Base-by-base conservation (phyloP, 192 early-diverging fungal species). In the Umbelopsis ramanniana region DNA sequence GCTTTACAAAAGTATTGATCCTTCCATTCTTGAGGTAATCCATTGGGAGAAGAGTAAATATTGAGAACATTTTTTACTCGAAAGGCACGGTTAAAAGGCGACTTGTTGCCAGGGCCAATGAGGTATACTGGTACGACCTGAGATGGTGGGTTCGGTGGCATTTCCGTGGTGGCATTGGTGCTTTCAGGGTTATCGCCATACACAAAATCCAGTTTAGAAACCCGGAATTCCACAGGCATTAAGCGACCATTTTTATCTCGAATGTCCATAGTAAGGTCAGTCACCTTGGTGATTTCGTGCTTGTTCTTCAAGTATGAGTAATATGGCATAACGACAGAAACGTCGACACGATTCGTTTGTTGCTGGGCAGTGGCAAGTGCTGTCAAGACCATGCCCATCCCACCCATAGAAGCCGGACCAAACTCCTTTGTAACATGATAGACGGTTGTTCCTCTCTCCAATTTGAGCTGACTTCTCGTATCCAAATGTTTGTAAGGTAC, bases 391-490 rank as follows among this genome's bases (percentile, higher is more conserved):
- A 81, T 81, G 11, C 86, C 86, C 55, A 88, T 75, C 2, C 81
- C 86, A 54, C 84, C 83, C 84, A 86, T 86, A 7, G 84, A 74
- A 4, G 86, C 84, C 0, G 77, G 75, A 12, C 84, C 84, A 70
- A 86, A 88, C 54, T 88, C 86, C 67, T 84, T 88, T n/a, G 84
- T 85, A 50, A 88, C 72, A 67, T 88, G 87, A 40, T 85, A 88
- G 12, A 88, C 81, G 26, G 76, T 75, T 15, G 78, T 83, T 38
- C 67, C 75, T 68, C 76, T 71, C 19, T 68, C 68, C 43, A 73
- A 73, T 9, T 46, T 55, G 37, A 60, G 26, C 4, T 40, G 47
- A 10, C 67, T 33, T n/a, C 54, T 52, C 8, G 77, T 70, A 57
- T 82, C 80, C 26, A 88, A 69, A n/a, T 72, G 80, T 17, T 79